phyloP scores from a whole-genome alignment of 345 rosid genomes.

The Eucalyptus marginata region DNA sequence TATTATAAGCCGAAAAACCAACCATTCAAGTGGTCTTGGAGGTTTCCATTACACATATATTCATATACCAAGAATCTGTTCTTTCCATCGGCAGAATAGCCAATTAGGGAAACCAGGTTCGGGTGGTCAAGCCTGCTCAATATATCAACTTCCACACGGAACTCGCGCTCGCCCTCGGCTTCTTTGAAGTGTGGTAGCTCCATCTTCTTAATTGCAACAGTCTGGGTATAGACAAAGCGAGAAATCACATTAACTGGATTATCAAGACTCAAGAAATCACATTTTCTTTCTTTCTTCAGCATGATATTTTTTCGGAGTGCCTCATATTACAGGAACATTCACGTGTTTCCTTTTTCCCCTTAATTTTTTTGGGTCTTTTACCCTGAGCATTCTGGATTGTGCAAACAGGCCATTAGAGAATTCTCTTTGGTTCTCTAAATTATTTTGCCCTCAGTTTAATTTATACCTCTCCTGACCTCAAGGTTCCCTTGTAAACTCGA shows the following conservation, averaged over 20 bases:
- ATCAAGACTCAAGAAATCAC: background rate
- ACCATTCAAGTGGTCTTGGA: slow-evolving; percentile 94
- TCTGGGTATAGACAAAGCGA: slow-evolving; percentile 19
- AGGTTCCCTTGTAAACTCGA: slow-evolving; percentile 68
- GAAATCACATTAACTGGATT: background rate
- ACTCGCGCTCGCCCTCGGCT: slow-evolving; percentile 88
- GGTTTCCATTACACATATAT: slow-evolving; percentile 88
- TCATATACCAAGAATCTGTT: slow-evolving; percentile 88
- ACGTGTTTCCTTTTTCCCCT: background rate
- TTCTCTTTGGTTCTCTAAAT: background rate
- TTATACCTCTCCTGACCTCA: slow-evolving; percentile 78
- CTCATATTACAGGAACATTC: background rate
- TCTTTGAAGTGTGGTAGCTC: slow-evolving; percentile 70
- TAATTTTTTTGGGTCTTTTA: background rate
- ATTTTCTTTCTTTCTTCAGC: background rate
- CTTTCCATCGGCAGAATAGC: slow-evolving; percentile 93
- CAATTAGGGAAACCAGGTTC: slow-evolving; percentile 78
- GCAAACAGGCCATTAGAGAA: background rate
- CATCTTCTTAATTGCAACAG: slow-evolving; percentile 97
- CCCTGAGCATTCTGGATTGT: background rate
- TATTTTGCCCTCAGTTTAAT: background rate
- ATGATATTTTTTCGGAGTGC: background rate
- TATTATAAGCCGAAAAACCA: slow-evolving; percentile 2
- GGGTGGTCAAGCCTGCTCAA: slow-evolving; percentile 92
- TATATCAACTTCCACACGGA: slow-evolving; percentile 92